A percentile compares a stretch with the other conserved stretches of the same genome.
phyloP scores from a whole-genome alignment of 495 filamentous ascomycete species.

The Xanthoparmelia taractica region DNA sequence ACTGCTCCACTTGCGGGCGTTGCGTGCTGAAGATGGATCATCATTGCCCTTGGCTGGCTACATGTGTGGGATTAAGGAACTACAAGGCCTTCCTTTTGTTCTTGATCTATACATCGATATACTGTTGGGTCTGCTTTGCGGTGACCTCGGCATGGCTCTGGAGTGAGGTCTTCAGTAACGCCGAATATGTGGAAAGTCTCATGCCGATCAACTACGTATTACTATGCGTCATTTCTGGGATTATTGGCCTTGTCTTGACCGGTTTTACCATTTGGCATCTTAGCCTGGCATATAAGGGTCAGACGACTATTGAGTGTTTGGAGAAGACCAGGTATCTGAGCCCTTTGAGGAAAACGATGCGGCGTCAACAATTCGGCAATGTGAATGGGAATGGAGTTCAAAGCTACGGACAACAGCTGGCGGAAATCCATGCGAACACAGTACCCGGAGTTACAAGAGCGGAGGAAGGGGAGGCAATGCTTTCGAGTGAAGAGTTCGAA shows the following conservation, averaged over 20 bases:
- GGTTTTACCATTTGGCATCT: slow-evolving; percentile 95
- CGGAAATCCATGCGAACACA: slow-evolving; percentile 75
- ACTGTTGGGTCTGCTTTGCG: slow-evolving; percentile 73
- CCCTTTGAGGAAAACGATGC: slow-evolving; percentile 62
- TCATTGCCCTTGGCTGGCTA: slow-evolving; percentile 96
- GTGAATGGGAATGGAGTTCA: slow-evolving; percentile 47
- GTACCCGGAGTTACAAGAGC: slow-evolving; percentile 70
- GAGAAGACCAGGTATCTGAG: slow-evolving; percentile 91
- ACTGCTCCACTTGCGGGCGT: slow-evolving; percentile 85
- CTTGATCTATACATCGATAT: slow-evolving; percentile 80
- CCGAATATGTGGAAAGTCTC: slow-evolving; percentile 54
- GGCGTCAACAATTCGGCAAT: slow-evolving; percentile 50
- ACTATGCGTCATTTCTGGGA: slow-evolving; percentile 74
- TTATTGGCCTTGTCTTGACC: slow-evolving; percentile 79
- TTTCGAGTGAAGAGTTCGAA: slow-evolving; percentile 28
- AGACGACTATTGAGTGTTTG: slow-evolving; percentile 90
- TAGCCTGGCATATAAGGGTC: slow-evolving; percentile 62
- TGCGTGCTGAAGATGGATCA: slow-evolving; percentile 99
- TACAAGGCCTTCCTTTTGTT: slow-evolving; percentile 95
- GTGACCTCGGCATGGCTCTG: slow-evolving; percentile 72
- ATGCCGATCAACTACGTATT: slow-evolving; percentile 89
- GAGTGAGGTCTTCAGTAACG: slow-evolving; percentile 62
- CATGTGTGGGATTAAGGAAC: slow-evolving; percentile 86
- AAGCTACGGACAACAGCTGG: slow-evolving; percentile 64
- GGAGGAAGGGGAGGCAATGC: slow-evolving; percentile 66